Evolutionary conservation across 208 protist genomes (phyloP), one percentile per base, ranked within the genome.

Genomic region (Trypanosoma theileri): DNA sequence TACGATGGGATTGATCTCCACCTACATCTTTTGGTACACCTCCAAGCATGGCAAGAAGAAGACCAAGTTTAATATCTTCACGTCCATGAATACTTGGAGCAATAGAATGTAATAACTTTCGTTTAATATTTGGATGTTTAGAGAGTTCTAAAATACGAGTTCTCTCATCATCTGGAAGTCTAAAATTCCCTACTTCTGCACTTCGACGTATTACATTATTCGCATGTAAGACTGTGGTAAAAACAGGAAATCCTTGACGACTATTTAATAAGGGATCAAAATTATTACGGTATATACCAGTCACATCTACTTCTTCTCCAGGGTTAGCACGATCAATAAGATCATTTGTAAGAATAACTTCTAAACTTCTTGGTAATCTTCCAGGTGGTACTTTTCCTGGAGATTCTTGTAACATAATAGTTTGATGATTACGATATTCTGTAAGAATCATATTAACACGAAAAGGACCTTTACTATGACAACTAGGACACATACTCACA

Each of bases 31-130:
- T 98, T 7, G 89, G 88, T 45, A 97, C 86, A 40, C 98, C 99
- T 56, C 98, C 98, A 75, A 99, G 97, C 73, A 99, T 92, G 17
- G 97, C 84, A 11, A 99, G 86, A 31, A 98, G 96, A 46, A 99
- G 48, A 8, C 97, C 98, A 10, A 91, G 94, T 78, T 99, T 99
- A 66, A 99, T 99, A 80, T 99, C 95, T n/a, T 99, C 91, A 61
- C 99, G 97, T 40, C 99, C 99, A 83, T 98, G 99, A 62, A 99
- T 99, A 40, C 97, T 99, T 7, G 99, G 99, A 4, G 98, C 99
- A 46, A 99, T 98, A 9, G 97, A 98, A 28, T 84, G 77, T 21
- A 99, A 73, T 52, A 99, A 93, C 69, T 98, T 96, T 13, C 86
- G 74, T 12, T 81, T 73, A 21, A 98, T 85, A 42, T 89, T 81